These are phyloP conservation scores for Rhizophlyctis rosea DNA, from an alignment of 192 early-diverging fungal genomes.

Conservation along the genomic window DNA sequence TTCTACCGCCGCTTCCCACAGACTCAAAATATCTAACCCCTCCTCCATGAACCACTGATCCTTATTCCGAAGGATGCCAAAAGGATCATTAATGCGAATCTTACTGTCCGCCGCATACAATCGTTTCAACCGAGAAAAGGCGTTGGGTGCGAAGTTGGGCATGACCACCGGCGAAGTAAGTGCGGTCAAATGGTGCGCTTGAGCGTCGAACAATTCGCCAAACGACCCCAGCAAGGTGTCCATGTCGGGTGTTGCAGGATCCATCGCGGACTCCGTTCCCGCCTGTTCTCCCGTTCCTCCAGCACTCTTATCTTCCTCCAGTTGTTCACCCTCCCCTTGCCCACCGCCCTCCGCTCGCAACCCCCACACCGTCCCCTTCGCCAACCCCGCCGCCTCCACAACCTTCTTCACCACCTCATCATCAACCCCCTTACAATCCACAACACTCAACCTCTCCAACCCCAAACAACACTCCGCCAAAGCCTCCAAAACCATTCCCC, in stretches of 20 bases:
- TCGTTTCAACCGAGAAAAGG: background rate
- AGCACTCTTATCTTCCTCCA: background rate
- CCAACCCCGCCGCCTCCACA: slow-evolving; percentile 2
- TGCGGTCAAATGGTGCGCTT: too few species aligned
- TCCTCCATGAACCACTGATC: slow-evolving; percentile 50
- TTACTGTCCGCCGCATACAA: too few species aligned
- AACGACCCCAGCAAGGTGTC: too few species aligned
- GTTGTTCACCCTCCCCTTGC: background rate
- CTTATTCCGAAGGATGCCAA: slow-evolving; percentile 1
- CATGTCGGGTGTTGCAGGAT: too few species aligned
- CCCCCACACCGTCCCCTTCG: background rate
- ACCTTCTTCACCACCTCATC: slow-evolving; percentile 17
- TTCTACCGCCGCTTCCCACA: slow-evolving; percentile 36
- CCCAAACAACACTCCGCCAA: slow-evolving; percentile 8
- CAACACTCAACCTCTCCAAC: slow-evolving; percentile 23
- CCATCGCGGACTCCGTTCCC: slow-evolving; percentile 1
- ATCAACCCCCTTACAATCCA: slow-evolving; percentile 24
- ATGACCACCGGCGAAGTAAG: too few species aligned
- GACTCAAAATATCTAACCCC: slow-evolving; percentile 41
- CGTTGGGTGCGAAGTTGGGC: too few species aligned
- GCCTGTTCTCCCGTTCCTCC: background rate
- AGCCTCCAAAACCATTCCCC: slow-evolving; percentile 3
- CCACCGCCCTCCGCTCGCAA: background rate
- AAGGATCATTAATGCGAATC: too few species aligned
- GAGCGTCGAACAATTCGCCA: too few species aligned